phyloP scores from a whole-genome alignment of 768 basidiomycete species.

The Kwoniella botswanensis region DNA sequence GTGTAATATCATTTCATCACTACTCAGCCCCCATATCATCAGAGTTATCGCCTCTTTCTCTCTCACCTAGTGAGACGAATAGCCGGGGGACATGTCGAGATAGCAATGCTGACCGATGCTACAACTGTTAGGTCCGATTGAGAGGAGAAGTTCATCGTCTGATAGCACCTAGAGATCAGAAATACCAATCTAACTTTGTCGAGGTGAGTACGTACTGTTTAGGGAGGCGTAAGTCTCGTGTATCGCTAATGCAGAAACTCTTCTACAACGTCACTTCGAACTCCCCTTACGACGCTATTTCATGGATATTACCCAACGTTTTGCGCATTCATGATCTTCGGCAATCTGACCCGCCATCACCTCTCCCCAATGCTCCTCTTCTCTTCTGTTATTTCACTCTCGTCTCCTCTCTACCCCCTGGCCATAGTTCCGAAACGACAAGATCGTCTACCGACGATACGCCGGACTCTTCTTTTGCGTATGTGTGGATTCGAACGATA shows the following conservation, averaged over 20 bases:
- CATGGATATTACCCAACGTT: too few relatives aligned
- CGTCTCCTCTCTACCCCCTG: background rate
- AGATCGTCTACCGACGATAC: conserved; percentile 94
- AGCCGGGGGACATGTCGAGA: too few relatives aligned
- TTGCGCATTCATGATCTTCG: too few relatives aligned
- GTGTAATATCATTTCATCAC: background rate
- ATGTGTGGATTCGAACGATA: conserved; percentile 97
- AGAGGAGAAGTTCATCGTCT: conserved; percentile 95
- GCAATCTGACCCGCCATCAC: background rate
- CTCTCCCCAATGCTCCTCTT: background rate
- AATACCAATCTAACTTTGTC: conserved; percentile 98
- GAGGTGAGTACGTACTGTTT: conserved; percentile 68
- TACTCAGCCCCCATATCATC: too few relatives aligned
- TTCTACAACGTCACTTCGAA: too few relatives aligned
- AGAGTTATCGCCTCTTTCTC: too few relatives aligned
- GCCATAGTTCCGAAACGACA: conserved; percentile 90
- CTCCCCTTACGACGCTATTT: too few relatives aligned
- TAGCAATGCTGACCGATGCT: too few relatives aligned
- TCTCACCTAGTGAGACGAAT: too few relatives aligned
- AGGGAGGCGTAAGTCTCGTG: too few relatives aligned
- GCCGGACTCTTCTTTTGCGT: conserved; percentile 97
- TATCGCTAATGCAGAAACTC: too few relatives aligned
- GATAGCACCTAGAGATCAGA: conserved; percentile 95
- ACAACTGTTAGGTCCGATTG: conserved; percentile 72
- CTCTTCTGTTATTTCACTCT: background rate